Evolutionary conservation across 371 early-diverging fungal species (phyloP).

Genomic region (Fennellomyces sp.): DNA sequence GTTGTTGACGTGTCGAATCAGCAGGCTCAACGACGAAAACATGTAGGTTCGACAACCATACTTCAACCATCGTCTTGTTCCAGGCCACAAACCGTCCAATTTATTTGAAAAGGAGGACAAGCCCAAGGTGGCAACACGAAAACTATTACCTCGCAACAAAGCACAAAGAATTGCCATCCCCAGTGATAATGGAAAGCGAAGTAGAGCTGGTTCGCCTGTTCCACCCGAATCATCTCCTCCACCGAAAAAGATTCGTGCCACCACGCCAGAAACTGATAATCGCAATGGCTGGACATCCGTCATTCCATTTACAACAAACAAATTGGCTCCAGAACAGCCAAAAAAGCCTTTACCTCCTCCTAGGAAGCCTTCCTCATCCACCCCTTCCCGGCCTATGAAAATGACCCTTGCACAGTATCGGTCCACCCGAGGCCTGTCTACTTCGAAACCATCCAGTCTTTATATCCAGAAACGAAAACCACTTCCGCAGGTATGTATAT

Average conservation of each 20-base stretch:
- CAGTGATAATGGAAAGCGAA: not conserved
- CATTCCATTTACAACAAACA: not conserved
- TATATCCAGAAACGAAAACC: slow-evolving; percentile 22
- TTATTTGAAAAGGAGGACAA: slow-evolving; percentile 19
- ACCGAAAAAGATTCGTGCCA: not conserved
- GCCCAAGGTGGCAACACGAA: not conserved
- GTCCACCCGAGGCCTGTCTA: slow-evolving; percentile 20
- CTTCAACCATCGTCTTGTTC: slow-evolving; percentile 17
- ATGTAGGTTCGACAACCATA: slow-evolving; percentile 19
- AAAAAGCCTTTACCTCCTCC: no score
- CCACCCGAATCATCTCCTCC: no score
- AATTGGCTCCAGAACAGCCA: not conserved
- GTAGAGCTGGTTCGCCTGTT: not conserved
- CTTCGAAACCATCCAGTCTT: slow-evolving; percentile 10
- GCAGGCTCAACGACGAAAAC: not conserved
- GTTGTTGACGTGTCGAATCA: no score
- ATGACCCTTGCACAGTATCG: slow-evolving; percentile 23
- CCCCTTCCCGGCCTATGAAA: slow-evolving; percentile 1
- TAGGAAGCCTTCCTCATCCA: not conserved
- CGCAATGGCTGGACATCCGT: no score
- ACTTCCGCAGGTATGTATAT: no score
- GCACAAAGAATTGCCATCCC: slow-evolving; percentile 8
- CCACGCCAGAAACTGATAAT: no score
- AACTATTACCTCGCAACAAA: not conserved
- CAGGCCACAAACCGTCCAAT: slow-evolving; percentile 16